phyloP scores from a whole-genome alignment of 495 filamentous ascomycete genomes.

The Penicillium silybi region DNA sequence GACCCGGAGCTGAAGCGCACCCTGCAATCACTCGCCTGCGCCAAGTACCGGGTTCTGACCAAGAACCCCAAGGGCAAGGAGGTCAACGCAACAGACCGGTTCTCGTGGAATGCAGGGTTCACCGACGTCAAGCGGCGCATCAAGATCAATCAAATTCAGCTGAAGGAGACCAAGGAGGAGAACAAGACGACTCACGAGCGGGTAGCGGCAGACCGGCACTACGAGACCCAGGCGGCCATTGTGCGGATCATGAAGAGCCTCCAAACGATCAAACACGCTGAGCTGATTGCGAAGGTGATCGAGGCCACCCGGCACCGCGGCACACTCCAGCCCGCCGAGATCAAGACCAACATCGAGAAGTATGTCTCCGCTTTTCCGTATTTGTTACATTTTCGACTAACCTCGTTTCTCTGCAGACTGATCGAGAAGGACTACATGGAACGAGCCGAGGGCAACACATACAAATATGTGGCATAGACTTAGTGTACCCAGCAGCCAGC shows the following conservation, averaged over 20 bases:
- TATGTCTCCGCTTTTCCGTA: constrained; percentile 39
- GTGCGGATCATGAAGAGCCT: constrained; percentile 96
- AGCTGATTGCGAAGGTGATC: constrained; percentile 83
- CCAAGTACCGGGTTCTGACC: constrained; percentile 75
- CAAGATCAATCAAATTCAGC: constrained; percentile 98
- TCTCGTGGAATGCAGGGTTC: constrained; percentile 74
- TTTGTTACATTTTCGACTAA: constrained; percentile 6
- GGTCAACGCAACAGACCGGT: constrained; percentile 70
- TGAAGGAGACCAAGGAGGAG: constrained; percentile 89
- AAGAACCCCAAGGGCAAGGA: constrained; percentile 86
- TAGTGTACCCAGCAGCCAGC: neutral
- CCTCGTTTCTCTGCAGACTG: constrained; percentile 47
- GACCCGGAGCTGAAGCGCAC: constrained; percentile 81
- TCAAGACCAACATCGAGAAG: constrained; percentile 97
- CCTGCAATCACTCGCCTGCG: constrained; percentile 90
- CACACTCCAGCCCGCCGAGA: constrained; percentile 75
- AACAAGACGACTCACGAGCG: constrained; percentile 90
- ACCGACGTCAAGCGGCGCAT: constrained; percentile 78
- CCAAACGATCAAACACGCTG: constrained; percentile 77
- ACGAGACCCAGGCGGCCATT: constrained; percentile 95
- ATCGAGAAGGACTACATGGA: constrained; percentile 98
- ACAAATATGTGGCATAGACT: constrained; percentile 74
- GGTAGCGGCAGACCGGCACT: constrained; percentile 83
- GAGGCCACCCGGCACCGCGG: constrained; percentile 81
- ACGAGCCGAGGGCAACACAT: constrained; percentile 67